phyloP scores from a whole-genome alignment of 768 basidiomycete species.

The Phallus indusiatus region DNA sequence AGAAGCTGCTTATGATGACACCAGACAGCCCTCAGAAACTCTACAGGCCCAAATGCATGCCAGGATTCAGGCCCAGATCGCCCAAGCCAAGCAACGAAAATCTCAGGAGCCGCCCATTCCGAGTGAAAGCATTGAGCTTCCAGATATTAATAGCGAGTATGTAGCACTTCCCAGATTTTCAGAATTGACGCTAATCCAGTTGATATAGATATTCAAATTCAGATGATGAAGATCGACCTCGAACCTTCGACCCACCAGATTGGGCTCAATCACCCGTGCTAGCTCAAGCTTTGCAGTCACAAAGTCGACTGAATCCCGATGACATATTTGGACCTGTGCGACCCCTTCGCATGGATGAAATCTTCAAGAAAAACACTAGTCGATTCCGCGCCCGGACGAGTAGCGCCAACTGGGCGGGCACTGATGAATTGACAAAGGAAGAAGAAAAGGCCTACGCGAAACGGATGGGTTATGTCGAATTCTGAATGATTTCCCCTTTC shows the following conservation, averaged over 20 bases:
- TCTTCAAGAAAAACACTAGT: conserved; percentile 72
- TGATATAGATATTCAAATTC: conserved; percentile 72
- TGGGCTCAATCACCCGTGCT: conserved; percentile 94
- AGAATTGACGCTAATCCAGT: not conserved
- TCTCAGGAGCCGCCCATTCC: conserved; percentile 31
- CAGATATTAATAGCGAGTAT: conserved; percentile 87
- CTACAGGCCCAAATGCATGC: conserved; percentile 58
- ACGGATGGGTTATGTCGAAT: conserved; percentile 66
- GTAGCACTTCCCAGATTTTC: conserved; percentile 9
- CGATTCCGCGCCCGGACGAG: conserved; percentile 85
- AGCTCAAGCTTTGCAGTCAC: conserved; percentile 64
- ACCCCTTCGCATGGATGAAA: conserved; percentile 85
- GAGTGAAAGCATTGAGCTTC: conserved; percentile 82
- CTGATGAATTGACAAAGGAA: conserved; percentile 74
- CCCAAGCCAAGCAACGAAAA: conserved; percentile 29
- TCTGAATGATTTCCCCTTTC: conserved; percentile 20
- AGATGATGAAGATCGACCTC: conserved; percentile 74
- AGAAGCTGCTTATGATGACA: conserved; percentile 32
- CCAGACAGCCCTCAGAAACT: conserved; percentile 51
- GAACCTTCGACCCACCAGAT: conserved; percentile 64
- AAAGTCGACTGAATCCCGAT: conserved; percentile 83
- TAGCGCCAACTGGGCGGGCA: conserved; percentile 93
- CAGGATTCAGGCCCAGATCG: conserved; percentile 9
- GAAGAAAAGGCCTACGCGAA: conserved; percentile 84
- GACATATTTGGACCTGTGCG: conserved; percentile 87